These are phyloP conservation scores for Cutaneotrichosporon sp. DNA, from an alignment of 1,284 basidiomycete species.

Conservation along the genomic window DNA sequence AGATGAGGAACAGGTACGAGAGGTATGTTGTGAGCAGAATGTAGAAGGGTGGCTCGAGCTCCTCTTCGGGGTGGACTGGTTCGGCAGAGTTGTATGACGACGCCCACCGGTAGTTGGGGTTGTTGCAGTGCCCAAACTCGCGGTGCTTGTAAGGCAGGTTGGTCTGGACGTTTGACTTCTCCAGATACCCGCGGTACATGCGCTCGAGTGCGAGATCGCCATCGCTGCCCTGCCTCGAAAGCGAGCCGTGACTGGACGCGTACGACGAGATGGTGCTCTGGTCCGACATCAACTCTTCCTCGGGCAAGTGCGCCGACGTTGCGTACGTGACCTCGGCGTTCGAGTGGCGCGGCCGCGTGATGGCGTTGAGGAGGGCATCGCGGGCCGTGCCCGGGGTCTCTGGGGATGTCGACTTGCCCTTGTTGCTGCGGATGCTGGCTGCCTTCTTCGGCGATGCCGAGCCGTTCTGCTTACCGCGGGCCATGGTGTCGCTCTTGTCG, in stretches of 20 bases:
- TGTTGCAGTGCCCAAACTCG: constrained; percentile 52
- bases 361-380: constrained; percentile 40
- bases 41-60: constrained; percentile 81
- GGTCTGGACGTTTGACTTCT: constrained; percentile 41
- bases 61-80: constrained; percentile 58
- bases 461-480: constrained; percentile 2
- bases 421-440: not conserved
- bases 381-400: constrained; percentile 27
- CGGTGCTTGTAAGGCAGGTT: constrained; percentile 47
- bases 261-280: constrained; percentile 44
- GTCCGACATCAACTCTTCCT: constrained; percentile 41
- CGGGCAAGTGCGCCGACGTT: constrained; percentile 23
- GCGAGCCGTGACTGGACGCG: constrained; percentile 29
- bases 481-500: not conserved
- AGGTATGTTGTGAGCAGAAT: constrained; percentile 89
- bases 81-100: constrained; percentile 53
- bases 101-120: constrained; percentile 52
- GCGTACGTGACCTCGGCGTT: constrained; percentile 27
- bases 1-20: constrained; percentile 82
- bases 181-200: constrained; percentile 46
- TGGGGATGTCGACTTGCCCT: not conserved
- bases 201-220: constrained; percentile 39
- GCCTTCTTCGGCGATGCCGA: constrained; percentile 11
- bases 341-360: constrained; percentile 35
- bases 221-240: constrained; percentile 17